A percentile compares a stretch with the other conserved stretches of the same genome.
phyloP scores from a whole-genome alignment of 768 basidiomycete genomes.

The Trametes sanguinea region DNA sequence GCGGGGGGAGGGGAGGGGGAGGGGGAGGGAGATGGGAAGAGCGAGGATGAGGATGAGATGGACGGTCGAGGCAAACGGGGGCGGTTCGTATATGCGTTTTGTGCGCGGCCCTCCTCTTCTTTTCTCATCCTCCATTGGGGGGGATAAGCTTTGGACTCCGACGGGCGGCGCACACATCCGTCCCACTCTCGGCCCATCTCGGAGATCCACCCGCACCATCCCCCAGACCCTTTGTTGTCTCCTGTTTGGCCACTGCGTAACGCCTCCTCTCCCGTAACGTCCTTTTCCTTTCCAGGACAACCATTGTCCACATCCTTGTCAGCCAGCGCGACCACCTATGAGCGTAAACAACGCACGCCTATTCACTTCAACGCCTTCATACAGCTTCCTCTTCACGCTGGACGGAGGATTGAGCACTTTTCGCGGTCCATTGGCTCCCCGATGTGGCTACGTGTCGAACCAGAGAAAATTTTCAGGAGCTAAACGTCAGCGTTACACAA shows the following conservation, averaged over 20 bases:
- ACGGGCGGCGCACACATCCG: neutral
- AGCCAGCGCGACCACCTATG: neutral
- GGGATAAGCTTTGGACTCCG: conserved; percentile 22
- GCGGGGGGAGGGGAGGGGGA: conserved; percentile 22
- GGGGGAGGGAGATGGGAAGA: conserved; percentile 23
- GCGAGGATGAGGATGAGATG: conserved; percentile 8
- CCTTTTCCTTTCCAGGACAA: neutral
- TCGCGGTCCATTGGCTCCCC: neutral
- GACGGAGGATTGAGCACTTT: too few relatives aligned
- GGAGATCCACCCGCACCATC: conserved; percentile 13
- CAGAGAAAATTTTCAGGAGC: neutral
- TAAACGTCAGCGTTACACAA: neutral
- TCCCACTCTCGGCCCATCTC: conserved; percentile 10
- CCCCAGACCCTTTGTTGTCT: neutral
- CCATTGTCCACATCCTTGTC: neutral
- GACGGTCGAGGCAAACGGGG: conserved; percentile 21
- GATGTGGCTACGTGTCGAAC: neutral
- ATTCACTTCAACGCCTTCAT: too few relatives aligned
- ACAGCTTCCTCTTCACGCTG: too few relatives aligned
- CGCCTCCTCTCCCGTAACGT: conserved; percentile 1
- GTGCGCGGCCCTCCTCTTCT: conserved; percentile 5
- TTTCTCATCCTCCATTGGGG: conserved; percentile 14
- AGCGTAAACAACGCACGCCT: neutral
- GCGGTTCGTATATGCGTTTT: conserved; percentile 23
- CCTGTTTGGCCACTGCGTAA: conserved; percentile 12